Evolutionary conservation across 768 basidiomycete genomes (phyloP).

Genomic region (Dendrothele bispora): DNA sequence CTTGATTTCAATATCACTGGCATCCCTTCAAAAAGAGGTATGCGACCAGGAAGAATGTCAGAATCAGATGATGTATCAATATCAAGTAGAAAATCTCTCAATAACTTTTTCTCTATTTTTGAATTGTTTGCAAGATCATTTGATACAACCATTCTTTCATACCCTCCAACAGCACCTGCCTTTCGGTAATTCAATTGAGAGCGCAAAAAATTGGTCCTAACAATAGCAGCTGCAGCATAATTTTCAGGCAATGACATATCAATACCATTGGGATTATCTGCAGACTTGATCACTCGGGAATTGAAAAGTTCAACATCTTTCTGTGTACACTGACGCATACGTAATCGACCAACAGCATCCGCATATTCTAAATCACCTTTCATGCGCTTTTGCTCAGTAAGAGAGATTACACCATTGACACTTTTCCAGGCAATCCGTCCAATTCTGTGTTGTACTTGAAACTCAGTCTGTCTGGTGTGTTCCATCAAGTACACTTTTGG

Average conservation of each 20-base stretch:
- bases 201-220: neutral
- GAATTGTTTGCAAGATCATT: neutral
- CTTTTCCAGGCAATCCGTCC: neutral
- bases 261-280: neutral
- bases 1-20: neutral
- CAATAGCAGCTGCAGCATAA: neutral
- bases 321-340: neutral
- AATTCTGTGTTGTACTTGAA: neutral
- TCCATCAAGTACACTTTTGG: neutral
- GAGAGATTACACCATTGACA: neutral
- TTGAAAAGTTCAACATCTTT: neutral
- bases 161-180: neutral
- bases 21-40: neutral
- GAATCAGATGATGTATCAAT: slow-evolving; percentile 3
- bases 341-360: neutral
- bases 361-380: neutral
- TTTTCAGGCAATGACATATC: neutral
- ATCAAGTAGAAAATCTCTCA: neutral
- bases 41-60: neutral
- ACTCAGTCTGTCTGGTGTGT: neutral
- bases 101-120: neutral
- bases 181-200: neutral
- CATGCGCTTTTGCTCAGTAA: neutral
- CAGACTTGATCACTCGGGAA: neutral
- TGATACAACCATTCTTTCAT: neutral